A percentile compares a stretch with the other conserved stretches of the same genome.
Conservation (phyloP, 176 grass and related monocot genomes). For the Melocanna baccifera region DNA sequence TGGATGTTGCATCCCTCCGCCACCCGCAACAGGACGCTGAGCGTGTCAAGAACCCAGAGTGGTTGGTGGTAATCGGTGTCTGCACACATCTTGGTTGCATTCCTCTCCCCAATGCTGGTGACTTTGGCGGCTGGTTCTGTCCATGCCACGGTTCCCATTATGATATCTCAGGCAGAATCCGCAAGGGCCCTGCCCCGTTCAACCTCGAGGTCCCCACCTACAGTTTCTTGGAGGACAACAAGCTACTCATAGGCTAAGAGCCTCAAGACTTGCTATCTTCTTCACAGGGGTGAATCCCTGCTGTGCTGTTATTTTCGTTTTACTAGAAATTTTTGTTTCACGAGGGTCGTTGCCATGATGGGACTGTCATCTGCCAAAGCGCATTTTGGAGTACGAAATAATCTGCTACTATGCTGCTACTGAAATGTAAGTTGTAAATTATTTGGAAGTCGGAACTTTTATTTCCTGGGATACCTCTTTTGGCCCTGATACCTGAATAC, state of each 20-base stretch:
- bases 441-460: neutral
- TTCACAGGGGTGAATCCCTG: slow-evolving; percentile 20
- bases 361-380: slow-evolving; percentile 11
- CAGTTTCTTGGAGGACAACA: slow-evolving; percentile 80
- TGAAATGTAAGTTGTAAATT: slow-evolving; percentile 38
- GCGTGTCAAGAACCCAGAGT: slow-evolving; percentile 81
- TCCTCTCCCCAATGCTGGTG: slow-evolving; percentile 78
- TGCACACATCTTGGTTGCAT: slow-evolving; percentile 93
- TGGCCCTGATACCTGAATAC: neutral
- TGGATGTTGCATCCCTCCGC: slow-evolving; percentile 66
- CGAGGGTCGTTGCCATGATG: slow-evolving; percentile 1
- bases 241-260: slow-evolving; percentile 70
- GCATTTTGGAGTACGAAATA: slow-evolving; percentile 43
- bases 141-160: slow-evolving; percentile 93
- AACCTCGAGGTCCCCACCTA: slow-evolving; percentile 91
- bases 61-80: slow-evolving; percentile 81
- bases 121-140: slow-evolving; percentile 90
- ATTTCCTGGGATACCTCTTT: slow-evolving; percentile 24
- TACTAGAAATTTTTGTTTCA: slow-evolving; percentile 35
- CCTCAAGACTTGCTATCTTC: neutral
- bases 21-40: slow-evolving; percentile 63
- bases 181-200: slow-evolving; percentile 80
- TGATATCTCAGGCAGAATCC: slow-evolving; percentile 78
- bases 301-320: slow-evolving; percentile 30
- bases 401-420: slow-evolving; percentile 38